Percentiles rank a stretch among this genome's conserved stretches.
Evolutionary conservation across 495 filamentous ascomycete species (phyloP).

Genomic region (Penicillium verhagenii): DNA sequence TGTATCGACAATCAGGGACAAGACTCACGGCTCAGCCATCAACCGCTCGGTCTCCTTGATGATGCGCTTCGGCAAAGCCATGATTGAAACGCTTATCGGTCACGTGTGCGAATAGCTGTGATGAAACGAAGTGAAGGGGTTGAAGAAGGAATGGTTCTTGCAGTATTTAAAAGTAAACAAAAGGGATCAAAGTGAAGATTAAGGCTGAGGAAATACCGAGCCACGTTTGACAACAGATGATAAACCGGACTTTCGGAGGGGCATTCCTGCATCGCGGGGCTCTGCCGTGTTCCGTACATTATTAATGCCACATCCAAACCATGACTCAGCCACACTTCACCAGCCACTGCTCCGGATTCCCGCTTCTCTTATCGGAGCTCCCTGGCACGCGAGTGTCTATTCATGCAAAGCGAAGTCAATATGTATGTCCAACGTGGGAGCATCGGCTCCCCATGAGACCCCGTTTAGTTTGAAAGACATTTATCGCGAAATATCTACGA

Average conservation of each 20-base stretch:
- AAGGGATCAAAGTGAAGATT: background rate
- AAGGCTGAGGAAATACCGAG: background rate
- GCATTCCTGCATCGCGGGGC: slow-evolving; percentile 17
- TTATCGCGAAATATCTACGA: slow-evolving; percentile 3
- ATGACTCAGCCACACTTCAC: slow-evolving; percentile 1
- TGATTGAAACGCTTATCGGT: slow-evolving; percentile 29
- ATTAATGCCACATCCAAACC: slow-evolving; percentile 3
- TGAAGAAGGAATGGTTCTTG: background rate
- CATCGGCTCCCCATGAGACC: background rate
- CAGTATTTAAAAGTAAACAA: background rate
- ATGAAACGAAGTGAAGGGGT: background rate
- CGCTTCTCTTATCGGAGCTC: slow-evolving; percentile 17
- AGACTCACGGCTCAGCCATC: slow-evolving; percentile 87
- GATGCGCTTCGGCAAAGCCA: slow-evolving; percentile 92
- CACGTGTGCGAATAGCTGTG: background rate
- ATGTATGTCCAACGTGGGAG: background rate
- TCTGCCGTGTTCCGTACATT: slow-evolving; percentile 23
- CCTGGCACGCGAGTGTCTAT: slow-evolving; percentile 4
- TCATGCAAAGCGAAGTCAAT: background rate
- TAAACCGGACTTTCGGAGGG: slow-evolving; percentile 39
- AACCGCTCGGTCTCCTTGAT: slow-evolving; percentile 98
- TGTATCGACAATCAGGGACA: background rate
- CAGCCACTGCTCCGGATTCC: slow-evolving; percentile 17
- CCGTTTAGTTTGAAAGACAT: background rate
- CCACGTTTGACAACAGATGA: background rate